phyloP scores from a whole-genome alignment of 768 basidiomycete species.

The Kwoniella heveanensis region DNA sequence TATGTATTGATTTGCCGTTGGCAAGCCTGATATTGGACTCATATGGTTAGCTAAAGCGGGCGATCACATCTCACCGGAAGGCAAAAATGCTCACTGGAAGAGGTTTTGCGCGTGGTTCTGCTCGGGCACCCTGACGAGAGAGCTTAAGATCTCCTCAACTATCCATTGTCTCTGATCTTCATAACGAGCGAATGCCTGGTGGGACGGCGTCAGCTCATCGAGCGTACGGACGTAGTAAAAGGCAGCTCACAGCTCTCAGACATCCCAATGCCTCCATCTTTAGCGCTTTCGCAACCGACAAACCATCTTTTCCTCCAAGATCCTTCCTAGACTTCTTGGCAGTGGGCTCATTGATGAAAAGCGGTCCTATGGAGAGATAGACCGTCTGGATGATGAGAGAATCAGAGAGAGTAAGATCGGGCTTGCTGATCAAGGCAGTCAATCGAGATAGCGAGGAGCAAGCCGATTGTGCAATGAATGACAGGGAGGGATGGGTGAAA shows the following conservation, averaged over 20 bases:
- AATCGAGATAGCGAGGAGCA: constrained; percentile 73
- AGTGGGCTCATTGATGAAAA: constrained; percentile 78
- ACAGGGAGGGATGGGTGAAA: constrained; percentile 37
- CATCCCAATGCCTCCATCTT: constrained; percentile 78
- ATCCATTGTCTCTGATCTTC: constrained; percentile 88
- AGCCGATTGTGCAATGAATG: constrained; percentile 67
- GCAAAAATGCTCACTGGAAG: constrained; percentile 66
- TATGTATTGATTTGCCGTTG: constrained; percentile 87
- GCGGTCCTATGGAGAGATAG: constrained; percentile 90
- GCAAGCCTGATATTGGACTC: constrained; percentile 66
- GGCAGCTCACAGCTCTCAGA: constrained; percentile 74
- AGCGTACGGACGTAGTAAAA: neutral
- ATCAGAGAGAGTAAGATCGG: constrained; percentile 77
- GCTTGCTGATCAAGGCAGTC: constrained; percentile 71
- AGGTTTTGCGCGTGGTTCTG: constrained; percentile 86
- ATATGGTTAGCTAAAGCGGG: constrained; percentile 7
- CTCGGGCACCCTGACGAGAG: constrained; percentile 84
- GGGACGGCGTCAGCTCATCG: constrained; percentile 1
- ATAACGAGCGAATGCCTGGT: constrained; percentile 85
- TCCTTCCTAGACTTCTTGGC: constrained; percentile 64
- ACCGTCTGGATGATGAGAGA: constrained; percentile 87
- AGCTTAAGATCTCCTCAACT: constrained; percentile 92
- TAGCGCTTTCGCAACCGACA: constrained; percentile 78
- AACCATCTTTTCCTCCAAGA: constrained; percentile 64
- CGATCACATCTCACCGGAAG: neutral